Evolutionary conservation across 1,284 basidiomycete species (phyloP).

Genomic region (Puccinia horiana): DNA sequence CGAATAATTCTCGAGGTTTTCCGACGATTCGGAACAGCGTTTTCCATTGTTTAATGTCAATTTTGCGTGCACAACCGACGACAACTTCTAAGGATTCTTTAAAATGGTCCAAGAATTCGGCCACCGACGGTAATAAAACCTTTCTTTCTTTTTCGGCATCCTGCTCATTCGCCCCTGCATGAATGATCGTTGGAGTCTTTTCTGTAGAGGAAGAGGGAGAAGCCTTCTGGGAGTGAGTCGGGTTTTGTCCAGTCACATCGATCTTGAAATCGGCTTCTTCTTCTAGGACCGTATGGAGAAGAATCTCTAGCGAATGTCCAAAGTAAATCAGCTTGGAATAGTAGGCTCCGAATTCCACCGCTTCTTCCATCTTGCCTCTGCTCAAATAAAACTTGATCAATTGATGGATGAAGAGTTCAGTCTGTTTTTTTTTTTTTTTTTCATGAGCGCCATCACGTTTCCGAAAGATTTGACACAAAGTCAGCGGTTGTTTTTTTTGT

Average conservation of each 20-base stretch:
- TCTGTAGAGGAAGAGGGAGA: neutral
- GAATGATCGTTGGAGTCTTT: neutral
- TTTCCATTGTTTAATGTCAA: conserved; percentile 87
- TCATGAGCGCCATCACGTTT: neutral
- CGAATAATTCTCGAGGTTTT: conserved; percentile 83
- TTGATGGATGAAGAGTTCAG: conserved; percentile 91
- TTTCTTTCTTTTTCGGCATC: neutral
- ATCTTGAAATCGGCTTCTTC: conserved; percentile 67
- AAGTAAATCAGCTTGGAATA: conserved; percentile 91
- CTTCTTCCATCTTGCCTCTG: conserved; percentile 70
- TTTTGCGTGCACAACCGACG: conserved; percentile 94
- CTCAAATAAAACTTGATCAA: conserved; percentile 82
- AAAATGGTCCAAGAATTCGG: conserved; percentile 90
- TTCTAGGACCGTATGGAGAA: conserved; percentile 89
- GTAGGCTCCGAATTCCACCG: conserved; percentile 80
- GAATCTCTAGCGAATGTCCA: conserved; percentile 86
- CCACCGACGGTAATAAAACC: conserved; percentile 59
- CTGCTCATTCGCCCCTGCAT: neutral
- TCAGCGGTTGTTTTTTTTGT: neutral
- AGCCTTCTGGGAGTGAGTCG: neutral
- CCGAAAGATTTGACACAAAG: neutral
- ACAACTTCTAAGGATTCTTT: conserved; percentile 86
- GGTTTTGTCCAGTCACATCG: neutral
- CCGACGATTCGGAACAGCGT: conserved; percentile 87
- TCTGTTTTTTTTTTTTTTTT: conserved; percentile 69